Conservation (phyloP, 495 filamentous ascomycete species). For the Aspergillus egyptiacus region DNA sequence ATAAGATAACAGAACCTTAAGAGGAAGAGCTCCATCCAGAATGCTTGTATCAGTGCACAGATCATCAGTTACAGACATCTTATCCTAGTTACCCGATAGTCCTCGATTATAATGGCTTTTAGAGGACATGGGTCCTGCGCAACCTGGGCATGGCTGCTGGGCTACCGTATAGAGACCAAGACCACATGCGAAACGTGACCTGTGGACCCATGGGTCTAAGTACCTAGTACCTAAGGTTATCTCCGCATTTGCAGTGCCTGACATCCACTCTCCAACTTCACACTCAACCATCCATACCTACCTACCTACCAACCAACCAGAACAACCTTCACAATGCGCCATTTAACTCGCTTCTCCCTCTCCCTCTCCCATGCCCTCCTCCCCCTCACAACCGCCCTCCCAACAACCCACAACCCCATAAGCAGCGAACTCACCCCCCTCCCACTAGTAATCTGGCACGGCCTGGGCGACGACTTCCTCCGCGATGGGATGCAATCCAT, state of each 20-base stretch:
- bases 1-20: too few relatives aligned
- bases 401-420: neutral
- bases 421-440: constrained; percentile 45
- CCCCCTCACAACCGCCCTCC: constrained; percentile 16
- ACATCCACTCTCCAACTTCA: neutral
- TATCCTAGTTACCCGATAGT: too few relatives aligned
- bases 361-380: constrained; percentile 12
- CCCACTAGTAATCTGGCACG: constrained; percentile 93
- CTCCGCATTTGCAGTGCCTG: neutral
- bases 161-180: too few relatives aligned
- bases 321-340: constrained; percentile 2
- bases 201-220: too few relatives aligned
- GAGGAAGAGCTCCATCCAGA: too few relatives aligned
- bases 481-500: constrained; percentile 65
- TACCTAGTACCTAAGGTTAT: too few relatives aligned
- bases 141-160: too few relatives aligned
- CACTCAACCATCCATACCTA: too few relatives aligned
- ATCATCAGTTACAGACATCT: too few relatives aligned
- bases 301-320: neutral
- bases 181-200: neutral
- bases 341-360: constrained; percentile 4
- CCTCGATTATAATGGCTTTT: too few relatives aligned
- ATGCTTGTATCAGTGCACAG: too few relatives aligned
- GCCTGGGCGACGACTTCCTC: constrained; percentile 63
- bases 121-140: too few relatives aligned